Percentiles rank a stretch among this genome's conserved stretches.
These are phyloP conservation scores for Emydomyces testavorans DNA, from an alignment of 2,329 filamentous ascomycete genomes.

Conservation along the genomic window DNA sequence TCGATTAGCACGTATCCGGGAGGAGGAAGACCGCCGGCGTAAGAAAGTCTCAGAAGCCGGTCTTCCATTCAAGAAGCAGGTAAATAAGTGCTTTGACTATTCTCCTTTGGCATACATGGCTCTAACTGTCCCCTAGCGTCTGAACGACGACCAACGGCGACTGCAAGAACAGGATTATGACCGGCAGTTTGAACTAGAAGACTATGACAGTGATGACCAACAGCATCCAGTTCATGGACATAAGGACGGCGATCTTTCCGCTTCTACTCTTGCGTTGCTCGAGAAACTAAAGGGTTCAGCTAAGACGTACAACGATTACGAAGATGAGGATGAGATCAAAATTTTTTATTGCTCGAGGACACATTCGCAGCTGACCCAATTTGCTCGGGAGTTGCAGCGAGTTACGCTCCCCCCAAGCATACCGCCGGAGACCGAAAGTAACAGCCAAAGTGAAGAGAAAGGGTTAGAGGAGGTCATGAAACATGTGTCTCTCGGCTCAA, in stretches of 20 bases:
- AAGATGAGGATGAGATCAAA: slow-evolving; percentile 57
- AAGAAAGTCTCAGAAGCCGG: slow-evolving; percentile 42
- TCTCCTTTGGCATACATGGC: background rate
- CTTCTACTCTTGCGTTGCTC: slow-evolving; percentile 63
- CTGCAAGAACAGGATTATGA: slow-evolving; percentile 4
- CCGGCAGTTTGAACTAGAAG: slow-evolving; percentile 55
- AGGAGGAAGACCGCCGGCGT: slow-evolving; percentile 50
- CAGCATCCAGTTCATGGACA: slow-evolving; percentile 20
- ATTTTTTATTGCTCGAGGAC: slow-evolving; percentile 89
- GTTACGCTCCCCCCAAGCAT: slow-evolving; percentile 67
- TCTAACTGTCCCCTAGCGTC: slow-evolving; percentile 6
- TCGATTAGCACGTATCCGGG: slow-evolving; percentile 53
- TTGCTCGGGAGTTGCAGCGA: slow-evolving; percentile 67
- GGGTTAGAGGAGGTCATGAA: slow-evolving; percentile 54
- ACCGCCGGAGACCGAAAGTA: slow-evolving; percentile 31
- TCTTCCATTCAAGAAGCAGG: slow-evolving; percentile 37
- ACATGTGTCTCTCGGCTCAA: slow-evolving; percentile 70
- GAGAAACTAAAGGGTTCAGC: slow-evolving; percentile 48
- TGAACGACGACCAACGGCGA: background rate
- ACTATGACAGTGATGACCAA: slow-evolving; percentile 57
- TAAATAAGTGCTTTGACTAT: slow-evolving; percentile 18
- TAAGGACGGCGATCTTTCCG: slow-evolving; percentile 46
- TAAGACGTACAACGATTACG: slow-evolving; percentile 33
- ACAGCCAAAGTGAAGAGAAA: slow-evolving; percentile 13
- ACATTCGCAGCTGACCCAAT: slow-evolving; percentile 83